Percentiles rank a stretch among this genome's conserved stretches.
Conservation (phyloP, 805 yeast genomes). For the Kurtzmaniella fragi region DNA sequence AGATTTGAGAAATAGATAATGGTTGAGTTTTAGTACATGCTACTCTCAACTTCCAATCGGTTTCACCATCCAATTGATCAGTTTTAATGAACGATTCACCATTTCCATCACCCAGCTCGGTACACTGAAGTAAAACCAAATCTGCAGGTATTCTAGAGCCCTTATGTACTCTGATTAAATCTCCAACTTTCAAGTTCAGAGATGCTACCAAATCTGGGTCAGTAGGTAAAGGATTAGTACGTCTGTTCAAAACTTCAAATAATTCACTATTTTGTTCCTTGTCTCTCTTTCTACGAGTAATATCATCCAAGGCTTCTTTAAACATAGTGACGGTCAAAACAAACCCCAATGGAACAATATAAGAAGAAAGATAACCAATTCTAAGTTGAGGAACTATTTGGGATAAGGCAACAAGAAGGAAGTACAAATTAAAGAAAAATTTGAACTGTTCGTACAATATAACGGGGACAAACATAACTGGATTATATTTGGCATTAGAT, state of each 20-base stretch:
- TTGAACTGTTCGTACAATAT: constrained; percentile 94
- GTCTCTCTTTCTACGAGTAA: constrained; percentile 86
- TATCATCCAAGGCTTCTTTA: constrained; percentile 93
- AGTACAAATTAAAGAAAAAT: constrained; percentile 91
- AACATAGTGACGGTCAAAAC: constrained; percentile 90
- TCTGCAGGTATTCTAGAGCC: constrained; percentile 93
- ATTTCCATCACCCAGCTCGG: constrained; percentile 48
- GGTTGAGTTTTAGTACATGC: constrained; percentile 73
- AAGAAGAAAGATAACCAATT: constrained; percentile 90
- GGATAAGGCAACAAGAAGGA: constrained; percentile 87
- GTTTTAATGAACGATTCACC: constrained; percentile 95
- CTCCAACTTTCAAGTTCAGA: constrained; percentile 78
- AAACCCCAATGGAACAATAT: constrained; percentile 90
- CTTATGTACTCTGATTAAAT: constrained; percentile 71
- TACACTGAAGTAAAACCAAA: constrained; percentile 75
- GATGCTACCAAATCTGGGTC: constrained; percentile 34
- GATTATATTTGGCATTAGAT: constrained; percentile 91
- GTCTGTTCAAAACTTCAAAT: constrained; percentile 58
- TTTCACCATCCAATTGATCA: constrained; percentile 97
- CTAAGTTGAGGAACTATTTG: constrained; percentile 86
- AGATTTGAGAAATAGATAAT: constrained; percentile 45
- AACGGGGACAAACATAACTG: constrained; percentile 81
- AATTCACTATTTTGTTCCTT: constrained; percentile 79
- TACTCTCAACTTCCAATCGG: constrained; percentile 94
- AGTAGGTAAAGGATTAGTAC: constrained; percentile 12